phyloP scores from a whole-genome alignment of 1,284 basidiomycete genomes.

The Laetiporus sulphureus region DNA sequence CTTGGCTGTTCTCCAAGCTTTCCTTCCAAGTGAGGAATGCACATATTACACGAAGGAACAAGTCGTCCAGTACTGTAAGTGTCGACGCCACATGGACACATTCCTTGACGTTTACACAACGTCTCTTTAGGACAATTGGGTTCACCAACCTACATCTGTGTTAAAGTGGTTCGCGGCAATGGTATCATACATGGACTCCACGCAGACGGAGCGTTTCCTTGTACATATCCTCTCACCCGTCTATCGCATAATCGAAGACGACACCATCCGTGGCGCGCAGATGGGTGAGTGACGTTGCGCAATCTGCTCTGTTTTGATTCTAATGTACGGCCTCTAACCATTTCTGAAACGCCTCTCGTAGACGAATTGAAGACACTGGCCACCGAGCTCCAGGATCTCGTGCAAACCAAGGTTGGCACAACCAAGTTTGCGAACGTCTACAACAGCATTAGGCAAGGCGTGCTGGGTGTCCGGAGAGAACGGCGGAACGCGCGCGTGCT shows the following conservation, averaged over 20 bases:
- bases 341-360: no score
- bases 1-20: constrained; percentile 92
- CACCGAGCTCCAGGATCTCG: constrained; percentile 81
- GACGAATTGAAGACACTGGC: constrained; percentile 83
- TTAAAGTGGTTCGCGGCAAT: constrained; percentile 96
- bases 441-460: constrained; percentile 71
- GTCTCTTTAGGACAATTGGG: constrained; percentile 54
- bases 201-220: constrained; percentile 61
- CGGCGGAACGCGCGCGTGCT: constrained; percentile 63
- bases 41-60: constrained; percentile 60
- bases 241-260: constrained; percentile 84
- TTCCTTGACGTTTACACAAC: constrained; percentile 1
- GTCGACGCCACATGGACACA: neutral
- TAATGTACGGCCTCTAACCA: constrained; percentile 1
- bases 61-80: constrained; percentile 40
- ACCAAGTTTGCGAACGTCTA: constrained; percentile 78
- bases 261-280: constrained; percentile 67
- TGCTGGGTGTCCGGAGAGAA: constrained; percentile 63
- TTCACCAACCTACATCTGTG: constrained; percentile 72
- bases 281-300: constrained; percentile 54
- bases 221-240: constrained; percentile 84
- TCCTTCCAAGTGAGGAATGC: constrained; percentile 83
- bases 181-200: constrained; percentile 59
- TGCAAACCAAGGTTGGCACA: constrained; percentile 83
- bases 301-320: neutral